These are phyloP conservation scores for Xylariomycetidae sp. DNA, from an alignment of 2,329 filamentous ascomycete species.

Conservation along the genomic window DNA sequence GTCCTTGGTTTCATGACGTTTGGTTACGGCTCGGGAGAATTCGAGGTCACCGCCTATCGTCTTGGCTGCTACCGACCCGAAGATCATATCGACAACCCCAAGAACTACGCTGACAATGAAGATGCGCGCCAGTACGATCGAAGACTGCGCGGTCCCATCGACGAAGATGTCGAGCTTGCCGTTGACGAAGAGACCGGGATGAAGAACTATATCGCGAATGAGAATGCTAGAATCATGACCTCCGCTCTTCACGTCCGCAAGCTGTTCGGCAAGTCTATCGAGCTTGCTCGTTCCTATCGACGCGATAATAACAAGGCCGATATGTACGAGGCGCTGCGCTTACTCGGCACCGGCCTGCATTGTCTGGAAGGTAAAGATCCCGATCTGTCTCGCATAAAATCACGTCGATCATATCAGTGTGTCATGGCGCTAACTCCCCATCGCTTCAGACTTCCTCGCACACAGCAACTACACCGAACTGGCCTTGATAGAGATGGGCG, in stretches of 20 bases:
- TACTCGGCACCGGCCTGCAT: slow-evolving; percentile 84
- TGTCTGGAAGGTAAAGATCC: slow-evolving; percentile 65
- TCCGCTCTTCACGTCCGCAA: slow-evolving; percentile 72
- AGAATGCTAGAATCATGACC: slow-evolving; percentile 71
- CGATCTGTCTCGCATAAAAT: slow-evolving; percentile 4
- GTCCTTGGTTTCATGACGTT: slow-evolving; percentile 88
- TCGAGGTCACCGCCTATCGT: slow-evolving; percentile 75
- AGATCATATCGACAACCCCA: slow-evolving; percentile 75
- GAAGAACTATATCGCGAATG: slow-evolving; percentile 95
- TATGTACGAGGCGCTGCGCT: slow-evolving; percentile 78
- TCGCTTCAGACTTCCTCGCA: slow-evolving; percentile 68
- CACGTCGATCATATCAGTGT: background rate
- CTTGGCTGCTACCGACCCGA: slow-evolving; percentile 78
- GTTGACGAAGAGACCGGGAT: slow-evolving; percentile 72
- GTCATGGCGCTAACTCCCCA: slow-evolving; percentile 4
- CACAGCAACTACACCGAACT: slow-evolving; percentile 93
- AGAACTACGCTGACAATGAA: slow-evolving; percentile 83
- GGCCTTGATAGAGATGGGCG: slow-evolving; percentile 80
- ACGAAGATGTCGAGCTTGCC: slow-evolving; percentile 72
- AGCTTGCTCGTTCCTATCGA: slow-evolving; percentile 73
- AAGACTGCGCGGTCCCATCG: slow-evolving; percentile 75
- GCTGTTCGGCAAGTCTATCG: slow-evolving; percentile 69
- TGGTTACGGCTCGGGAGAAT: slow-evolving; percentile 77
- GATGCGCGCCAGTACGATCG: slow-evolving; percentile 80
- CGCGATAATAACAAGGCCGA: slow-evolving; percentile 66